Conservation (phyloP, 2,329 filamentous ascomycete species). For the Hymenoscyphus albidus region DNA sequence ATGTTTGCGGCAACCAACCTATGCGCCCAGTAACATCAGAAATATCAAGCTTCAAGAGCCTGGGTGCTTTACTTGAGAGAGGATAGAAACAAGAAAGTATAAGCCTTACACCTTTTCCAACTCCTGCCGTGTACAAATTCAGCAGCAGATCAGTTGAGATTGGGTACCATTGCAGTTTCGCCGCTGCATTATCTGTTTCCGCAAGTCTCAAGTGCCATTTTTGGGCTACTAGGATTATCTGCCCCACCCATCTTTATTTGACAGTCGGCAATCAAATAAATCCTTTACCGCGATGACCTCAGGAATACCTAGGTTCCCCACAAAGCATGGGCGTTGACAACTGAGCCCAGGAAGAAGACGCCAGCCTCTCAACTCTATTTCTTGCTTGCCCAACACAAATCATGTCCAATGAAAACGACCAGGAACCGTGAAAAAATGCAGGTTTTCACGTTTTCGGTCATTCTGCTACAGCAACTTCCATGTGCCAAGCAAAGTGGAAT, state of each 20-base stretch:
- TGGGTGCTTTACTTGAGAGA: not conserved
- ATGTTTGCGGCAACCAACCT: not conserved
- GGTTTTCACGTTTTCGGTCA: constrained; percentile 16
- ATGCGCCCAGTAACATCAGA: not conserved
- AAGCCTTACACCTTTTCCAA: not conserved
- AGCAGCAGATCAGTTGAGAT: not conserved
- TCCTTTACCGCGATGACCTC: constrained; percentile 9
- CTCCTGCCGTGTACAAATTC: not conserved
- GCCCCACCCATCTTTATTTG: not conserved
- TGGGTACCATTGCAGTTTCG: not conserved
- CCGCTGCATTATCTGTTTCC: not conserved
- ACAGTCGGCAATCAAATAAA: not conserved
- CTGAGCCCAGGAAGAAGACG: not conserved
- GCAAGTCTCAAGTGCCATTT: not conserved
- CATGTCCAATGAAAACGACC: constrained; percentile 11
- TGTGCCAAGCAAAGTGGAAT: constrained; percentile 12
- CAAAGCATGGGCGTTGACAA: constrained; percentile 6
- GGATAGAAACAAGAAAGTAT: not conserved
- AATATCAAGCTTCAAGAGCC: not conserved
- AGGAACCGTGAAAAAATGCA: constrained; percentile 18
- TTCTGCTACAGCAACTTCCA: constrained; percentile 19
- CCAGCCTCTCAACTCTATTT: not conserved
- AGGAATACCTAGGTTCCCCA: constrained; percentile 5
- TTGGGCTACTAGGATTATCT: not conserved
- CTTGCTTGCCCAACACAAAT: constrained; percentile 5